Evolutionary conservation across 768 basidiomycete genomes (phyloP).

Genomic region (Mycena chlorophos): DNA sequence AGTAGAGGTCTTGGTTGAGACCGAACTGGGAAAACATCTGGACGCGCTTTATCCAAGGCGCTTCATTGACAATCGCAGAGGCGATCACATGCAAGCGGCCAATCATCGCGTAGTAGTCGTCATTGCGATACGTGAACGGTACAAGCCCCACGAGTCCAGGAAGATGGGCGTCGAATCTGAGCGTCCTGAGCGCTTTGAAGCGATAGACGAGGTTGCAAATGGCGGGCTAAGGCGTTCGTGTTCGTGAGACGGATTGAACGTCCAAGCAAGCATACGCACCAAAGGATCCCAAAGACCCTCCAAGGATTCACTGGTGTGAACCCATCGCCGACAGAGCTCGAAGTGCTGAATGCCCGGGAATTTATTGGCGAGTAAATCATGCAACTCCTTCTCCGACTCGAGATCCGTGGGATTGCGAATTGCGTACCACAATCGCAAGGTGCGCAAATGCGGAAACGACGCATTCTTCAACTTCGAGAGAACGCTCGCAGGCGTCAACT

Average conservation of each 20-base stretch:
- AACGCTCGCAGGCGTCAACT: background rate
- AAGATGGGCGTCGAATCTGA: too few relatives aligned
- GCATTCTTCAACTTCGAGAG: background rate
- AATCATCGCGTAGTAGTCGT: too few relatives aligned
- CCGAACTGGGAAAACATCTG: background rate
- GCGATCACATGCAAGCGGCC: background rate
- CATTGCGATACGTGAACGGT: too few relatives aligned
- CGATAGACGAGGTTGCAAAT: too few relatives aligned
- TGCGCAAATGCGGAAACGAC: background rate
- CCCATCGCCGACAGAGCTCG: background rate
- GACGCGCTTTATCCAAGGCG: background rate
- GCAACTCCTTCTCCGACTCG: background rate
- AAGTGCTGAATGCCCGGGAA: background rate
- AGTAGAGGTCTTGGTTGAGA: background rate
- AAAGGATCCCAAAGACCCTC: background rate
- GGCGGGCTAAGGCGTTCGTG: too few relatives aligned
- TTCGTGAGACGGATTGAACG: too few relatives aligned
- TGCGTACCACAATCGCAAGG: background rate
- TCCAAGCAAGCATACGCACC: too few relatives aligned
- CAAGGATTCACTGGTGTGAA: background rate
- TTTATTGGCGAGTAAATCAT: background rate
- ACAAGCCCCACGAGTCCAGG: too few relatives aligned
- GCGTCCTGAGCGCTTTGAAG: too few relatives aligned
- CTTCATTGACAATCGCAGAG: background rate
- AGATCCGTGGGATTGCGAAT: background rate